Conservation (phyloP, 306 rosid genomes). For the Inga leiocalycina region DNA sequence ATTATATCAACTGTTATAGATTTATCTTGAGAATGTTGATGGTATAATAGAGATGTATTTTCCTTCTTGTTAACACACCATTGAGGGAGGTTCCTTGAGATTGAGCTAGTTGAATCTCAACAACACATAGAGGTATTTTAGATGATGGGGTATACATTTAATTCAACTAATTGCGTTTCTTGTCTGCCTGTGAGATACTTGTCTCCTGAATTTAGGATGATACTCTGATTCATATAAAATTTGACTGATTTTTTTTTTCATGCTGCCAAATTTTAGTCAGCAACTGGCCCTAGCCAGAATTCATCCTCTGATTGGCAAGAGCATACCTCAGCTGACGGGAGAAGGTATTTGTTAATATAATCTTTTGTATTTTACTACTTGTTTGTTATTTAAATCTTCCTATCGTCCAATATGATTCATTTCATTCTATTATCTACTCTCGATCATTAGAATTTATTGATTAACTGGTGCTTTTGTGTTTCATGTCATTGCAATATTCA, state of each 20-base stretch:
- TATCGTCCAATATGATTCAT: not conserved
- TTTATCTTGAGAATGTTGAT: constrained; percentile 18
- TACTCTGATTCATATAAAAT: constrained; percentile 22
- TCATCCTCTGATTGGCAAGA: constrained; percentile 97
- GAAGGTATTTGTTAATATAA: constrained; percentile 63
- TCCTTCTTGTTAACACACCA: constrained; percentile 3
- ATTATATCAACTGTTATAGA: constrained; percentile 16
- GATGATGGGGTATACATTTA: constrained; percentile 1
- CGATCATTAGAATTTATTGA: constrained; percentile 9
- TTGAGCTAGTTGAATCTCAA: constrained; percentile 20
- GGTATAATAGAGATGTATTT: not conserved
- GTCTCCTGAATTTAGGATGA: constrained; percentile 11
- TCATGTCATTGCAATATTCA: constrained; percentile 13
- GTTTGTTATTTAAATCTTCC: constrained; percentile 1
- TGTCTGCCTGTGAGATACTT: not conserved
- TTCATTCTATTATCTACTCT: not conserved
- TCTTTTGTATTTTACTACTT: constrained; percentile 15
- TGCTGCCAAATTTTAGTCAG: constrained; percentile 52
- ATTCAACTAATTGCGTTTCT: constrained; percentile 20
- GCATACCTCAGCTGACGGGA: constrained; percentile 85
- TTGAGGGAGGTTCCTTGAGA: constrained; percentile 25
- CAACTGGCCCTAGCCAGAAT: constrained; percentile 51
- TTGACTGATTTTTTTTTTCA: constrained; percentile 19
- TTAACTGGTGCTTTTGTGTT: constrained; percentile 31
- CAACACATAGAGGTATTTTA: not conserved